Evolutionary conservation across 345 rosid genomes (phyloP), one percentile per base, ranked within the genome.

Genomic region (Rhizophora mangle): DNA sequence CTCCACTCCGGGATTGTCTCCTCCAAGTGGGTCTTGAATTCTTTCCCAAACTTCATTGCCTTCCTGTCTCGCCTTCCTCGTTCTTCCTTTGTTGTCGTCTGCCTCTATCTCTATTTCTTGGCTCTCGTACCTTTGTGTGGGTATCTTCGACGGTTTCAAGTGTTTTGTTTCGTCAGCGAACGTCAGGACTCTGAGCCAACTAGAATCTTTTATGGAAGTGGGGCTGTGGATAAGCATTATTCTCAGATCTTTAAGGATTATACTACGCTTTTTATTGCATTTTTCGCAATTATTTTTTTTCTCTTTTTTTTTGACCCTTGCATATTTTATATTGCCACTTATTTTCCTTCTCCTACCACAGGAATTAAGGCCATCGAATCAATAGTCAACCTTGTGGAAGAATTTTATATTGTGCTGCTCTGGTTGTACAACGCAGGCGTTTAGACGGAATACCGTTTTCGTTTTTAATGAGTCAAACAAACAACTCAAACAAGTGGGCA

Each of bases 1-100:
- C 97, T 86, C 98, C 97, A 93, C 77, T 83, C 97, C 2, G 98
- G 98, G 37, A 93, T 78, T 21, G 93, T 90, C 68, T 93, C 97
- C 85, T 89, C 92, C 63, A 93, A 86, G 75, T 93, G 97, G 72
- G 87, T 89, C 43, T 79, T 87, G 85, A 93, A 90, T 67, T 93
- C 98, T 71, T 93, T 89, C 10, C 98, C 97, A 73, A 93, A 90
- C 81, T 93, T 93, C 98, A 93, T 93, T 2, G 75, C 34, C 52
- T 24, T 24, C 24, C 24, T 24, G 24, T 24, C 24, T 24, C 24
- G 24, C n/a, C 18, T 13, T 9, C 61, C 24, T 29, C 29, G 26
- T 32, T 52, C 8, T 34, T 0, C 15, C 24, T 10, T n/a, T 22
- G 29, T 31, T 22, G 20, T 26, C 39, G 6, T 27, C 19, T 68